phyloP scores from a whole-genome alignment of 306 rosid species.

The Castanea sativa region DNA sequence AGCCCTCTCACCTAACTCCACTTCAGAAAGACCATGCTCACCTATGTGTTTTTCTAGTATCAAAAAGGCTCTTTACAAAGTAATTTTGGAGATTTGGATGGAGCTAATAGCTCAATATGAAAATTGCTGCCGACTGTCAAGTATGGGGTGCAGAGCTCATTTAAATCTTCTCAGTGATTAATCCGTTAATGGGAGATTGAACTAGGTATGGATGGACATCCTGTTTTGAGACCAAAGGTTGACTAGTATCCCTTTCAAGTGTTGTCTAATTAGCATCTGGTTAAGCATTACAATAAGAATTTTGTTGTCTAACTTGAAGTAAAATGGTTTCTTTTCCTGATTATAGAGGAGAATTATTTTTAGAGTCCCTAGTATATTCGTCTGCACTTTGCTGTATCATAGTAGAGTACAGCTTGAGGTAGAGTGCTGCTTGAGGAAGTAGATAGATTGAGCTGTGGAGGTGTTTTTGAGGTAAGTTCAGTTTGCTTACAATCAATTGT shows the following conservation, averaged over 20 bases:
- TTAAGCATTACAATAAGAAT: not conserved
- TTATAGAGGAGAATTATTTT: not conserved
- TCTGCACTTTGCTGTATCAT: not conserved
- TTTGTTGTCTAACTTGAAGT: not conserved
- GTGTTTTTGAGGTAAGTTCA: not conserved
- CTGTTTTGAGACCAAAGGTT: not conserved
- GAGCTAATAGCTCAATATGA: not conserved
- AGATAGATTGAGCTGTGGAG: not conserved
- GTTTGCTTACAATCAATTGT: not conserved
- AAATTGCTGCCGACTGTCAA: not conserved
- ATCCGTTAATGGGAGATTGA: not conserved
- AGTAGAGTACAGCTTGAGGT: not conserved
- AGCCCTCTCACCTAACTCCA: no score
- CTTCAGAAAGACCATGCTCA: no score
- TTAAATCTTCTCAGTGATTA: no score
- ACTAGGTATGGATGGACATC: not conserved
- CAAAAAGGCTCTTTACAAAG: not conserved
- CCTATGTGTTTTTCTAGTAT: not conserved
- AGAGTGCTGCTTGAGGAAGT: not conserved
- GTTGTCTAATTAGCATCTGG: not conserved
- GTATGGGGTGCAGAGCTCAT: not conserved
- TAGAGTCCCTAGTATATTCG: not conserved
- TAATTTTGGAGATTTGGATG: not conserved
- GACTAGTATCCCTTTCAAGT: not conserved
- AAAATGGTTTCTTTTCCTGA: not conserved